phyloP scores from a whole-genome alignment of 768 basidiomycete genomes.

The Phaeotremella skinneri region DNA sequence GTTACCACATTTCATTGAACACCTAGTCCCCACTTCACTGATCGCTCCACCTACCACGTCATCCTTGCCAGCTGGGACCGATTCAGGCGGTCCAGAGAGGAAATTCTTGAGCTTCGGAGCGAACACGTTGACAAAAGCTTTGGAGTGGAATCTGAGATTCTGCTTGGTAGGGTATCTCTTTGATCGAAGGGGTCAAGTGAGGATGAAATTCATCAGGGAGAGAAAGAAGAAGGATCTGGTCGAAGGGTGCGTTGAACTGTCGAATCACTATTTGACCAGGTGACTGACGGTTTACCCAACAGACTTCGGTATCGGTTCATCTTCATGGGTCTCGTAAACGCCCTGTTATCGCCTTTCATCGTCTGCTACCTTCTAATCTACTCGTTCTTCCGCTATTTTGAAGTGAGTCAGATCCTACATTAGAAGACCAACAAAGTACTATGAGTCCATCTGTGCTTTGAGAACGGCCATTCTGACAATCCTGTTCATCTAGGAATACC shows the following conservation, averaged over 20 bases:
- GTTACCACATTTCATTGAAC: conserved; percentile 21
- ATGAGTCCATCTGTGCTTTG: neutral
- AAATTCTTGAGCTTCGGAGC: conserved; percentile 58
- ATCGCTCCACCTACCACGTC: conserved; percentile 48
- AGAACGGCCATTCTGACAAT: neutral
- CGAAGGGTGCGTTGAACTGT: conserved; percentile 65
- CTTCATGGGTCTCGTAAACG: conserved; percentile 96
- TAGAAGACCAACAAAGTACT: neutral
- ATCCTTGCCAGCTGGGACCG: conserved; percentile 52
- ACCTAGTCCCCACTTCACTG: conserved; percentile 28
- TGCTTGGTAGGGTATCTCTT: conserved; percentile 95
- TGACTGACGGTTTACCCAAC: conserved; percentile 12
- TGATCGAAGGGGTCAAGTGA: conserved; percentile 80
- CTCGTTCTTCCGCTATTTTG: conserved; percentile 99
- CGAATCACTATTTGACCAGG: neutral
- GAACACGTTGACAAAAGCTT: conserved; percentile 75
- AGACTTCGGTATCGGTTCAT: conserved; percentile 83
- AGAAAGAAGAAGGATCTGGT: conserved; percentile 74
- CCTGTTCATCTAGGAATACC: conserved; percentile 74
- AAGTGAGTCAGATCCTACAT: conserved; percentile 64
- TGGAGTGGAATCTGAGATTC: conserved; percentile 97
- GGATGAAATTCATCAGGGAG: conserved; percentile 85
- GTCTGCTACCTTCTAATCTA: conserved; percentile 95
- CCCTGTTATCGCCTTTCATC: conserved; percentile 93
- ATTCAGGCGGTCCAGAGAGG: conserved; percentile 53